A percentile compares a stretch with the other conserved stretches of the same genome.
Evolutionary conservation across 257 asterid genomes (phyloP).

Genomic region (Nicotiana sylvestris): DNA sequence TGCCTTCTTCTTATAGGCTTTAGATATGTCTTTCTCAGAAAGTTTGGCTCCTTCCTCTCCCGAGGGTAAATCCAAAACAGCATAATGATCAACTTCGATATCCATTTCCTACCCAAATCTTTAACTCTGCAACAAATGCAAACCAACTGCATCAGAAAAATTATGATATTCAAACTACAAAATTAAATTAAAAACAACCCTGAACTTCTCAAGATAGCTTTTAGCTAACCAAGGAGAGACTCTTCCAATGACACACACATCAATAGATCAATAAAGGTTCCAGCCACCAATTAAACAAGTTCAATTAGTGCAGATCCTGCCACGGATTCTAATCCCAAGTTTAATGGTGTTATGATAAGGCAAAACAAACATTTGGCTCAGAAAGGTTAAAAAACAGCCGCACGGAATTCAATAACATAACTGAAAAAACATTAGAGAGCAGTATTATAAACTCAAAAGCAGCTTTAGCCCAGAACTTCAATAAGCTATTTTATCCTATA

Average conservation of each 20-base stretch:
- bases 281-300: not conserved
- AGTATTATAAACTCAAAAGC: not conserved
- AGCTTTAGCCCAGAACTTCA: not conserved
- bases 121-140: not conserved
- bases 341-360: too few species aligned
- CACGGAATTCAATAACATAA: not conserved
- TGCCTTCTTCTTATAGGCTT: slow-evolving; percentile 54
- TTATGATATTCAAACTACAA: not conserved
- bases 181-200: not conserved
- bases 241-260: not conserved
- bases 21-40: slow-evolving; percentile 54
- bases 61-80: slow-evolving; percentile 52
- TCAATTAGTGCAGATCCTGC: not conserved
- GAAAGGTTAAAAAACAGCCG: too few species aligned
- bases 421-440: not conserved
- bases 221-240: not conserved
- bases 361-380: too few species aligned
- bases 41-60: slow-evolving; percentile 61
- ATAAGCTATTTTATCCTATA: not conserved
- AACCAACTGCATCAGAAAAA: not conserved
- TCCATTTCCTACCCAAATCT: slow-evolving; percentile 34
- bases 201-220: not conserved
- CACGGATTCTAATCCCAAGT: too few species aligned
- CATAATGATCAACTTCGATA: slow-evolving; percentile 51
- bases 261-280: not conserved